These are phyloP conservation scores for Colletotrichum truncatum DNA, from an alignment of 2,329 filamentous ascomycete genomes.

Conservation along the genomic window DNA sequence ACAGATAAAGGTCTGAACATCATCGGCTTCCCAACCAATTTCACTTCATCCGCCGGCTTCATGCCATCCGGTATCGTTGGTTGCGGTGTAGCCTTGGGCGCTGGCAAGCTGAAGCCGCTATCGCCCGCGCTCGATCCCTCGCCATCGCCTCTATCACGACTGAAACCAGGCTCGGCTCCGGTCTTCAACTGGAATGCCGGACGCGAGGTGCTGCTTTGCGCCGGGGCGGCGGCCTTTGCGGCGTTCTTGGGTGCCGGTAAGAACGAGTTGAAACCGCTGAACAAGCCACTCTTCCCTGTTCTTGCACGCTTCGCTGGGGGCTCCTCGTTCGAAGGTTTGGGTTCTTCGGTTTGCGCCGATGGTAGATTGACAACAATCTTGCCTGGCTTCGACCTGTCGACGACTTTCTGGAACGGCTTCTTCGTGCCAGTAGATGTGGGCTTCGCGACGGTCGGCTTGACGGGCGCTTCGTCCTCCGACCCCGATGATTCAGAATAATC, in stretches of 20 bases:
- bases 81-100: constrained; percentile 50
- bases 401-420: constrained; percentile 78
- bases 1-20: constrained; percentile 93
- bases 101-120: constrained; percentile 44
- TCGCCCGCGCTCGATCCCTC: constrained; percentile 35
- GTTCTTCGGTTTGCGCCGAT: constrained; percentile 49
- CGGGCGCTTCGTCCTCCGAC: constrained; percentile 54
- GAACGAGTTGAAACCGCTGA: constrained; percentile 86
- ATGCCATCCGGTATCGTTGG: constrained; percentile 65
- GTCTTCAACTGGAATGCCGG: constrained; percentile 76
- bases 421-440: constrained; percentile 45
- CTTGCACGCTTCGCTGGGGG: constrained; percentile 79
- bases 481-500: constrained; percentile 87
- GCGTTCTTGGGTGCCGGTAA: constrained; percentile 83
- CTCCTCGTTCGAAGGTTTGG: constrained; percentile 49
- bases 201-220: constrained; percentile 36
- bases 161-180: constrained; percentile 84
- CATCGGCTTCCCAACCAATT: constrained; percentile 79
- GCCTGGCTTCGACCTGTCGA: constrained; percentile 82
- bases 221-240: constrained; percentile 45
- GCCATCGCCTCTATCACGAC: constrained; percentile 70
- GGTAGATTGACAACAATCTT: constrained; percentile 87
- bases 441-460: constrained; percentile 40
- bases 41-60: constrained; percentile 70
- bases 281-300: constrained; percentile 62